Conservation (phyloP, 2,329 filamentous ascomycete genomes). For the Colletotrichum plurivorum region DNA sequence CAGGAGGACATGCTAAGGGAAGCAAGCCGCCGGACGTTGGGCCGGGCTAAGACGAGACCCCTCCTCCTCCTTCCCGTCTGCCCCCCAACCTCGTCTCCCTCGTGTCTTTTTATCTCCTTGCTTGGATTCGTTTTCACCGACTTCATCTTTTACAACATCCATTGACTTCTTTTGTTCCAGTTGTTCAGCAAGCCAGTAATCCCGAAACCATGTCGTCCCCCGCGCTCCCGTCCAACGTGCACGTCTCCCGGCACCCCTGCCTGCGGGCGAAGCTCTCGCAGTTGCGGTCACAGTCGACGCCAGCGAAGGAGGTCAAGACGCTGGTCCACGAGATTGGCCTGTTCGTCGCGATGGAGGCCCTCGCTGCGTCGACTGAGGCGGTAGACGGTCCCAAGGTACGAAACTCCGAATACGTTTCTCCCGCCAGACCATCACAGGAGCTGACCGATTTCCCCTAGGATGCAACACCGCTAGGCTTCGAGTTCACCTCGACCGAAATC, state of each 20-base stretch:
- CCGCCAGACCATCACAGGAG: neutral
- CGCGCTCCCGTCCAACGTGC: conserved; percentile 72
- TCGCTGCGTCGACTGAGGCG: conserved; percentile 73
- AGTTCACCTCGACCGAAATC: conserved; percentile 77
- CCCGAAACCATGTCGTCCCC: conserved; percentile 49
- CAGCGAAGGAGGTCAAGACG: conserved; percentile 81
- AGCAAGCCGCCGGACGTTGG: conserved; percentile 23
- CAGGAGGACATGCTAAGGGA: conserved; percentile 36
- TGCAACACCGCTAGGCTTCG: conserved; percentile 82
- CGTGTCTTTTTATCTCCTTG: conserved; percentile 25
- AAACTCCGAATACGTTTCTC: neutral
- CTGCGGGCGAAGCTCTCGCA: conserved; percentile 90
- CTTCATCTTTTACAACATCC: neutral
- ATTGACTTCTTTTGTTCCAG: neutral
- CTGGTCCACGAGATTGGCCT: conserved; percentile 89
- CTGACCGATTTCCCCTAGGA: conserved; percentile 64
- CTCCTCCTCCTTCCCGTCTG: conserved; percentile 1
- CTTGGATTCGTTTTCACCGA: conserved; percentile 2
- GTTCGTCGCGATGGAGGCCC: conserved; percentile 86
- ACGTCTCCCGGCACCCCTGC: conserved; percentile 89
- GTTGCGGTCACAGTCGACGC: conserved; percentile 81
- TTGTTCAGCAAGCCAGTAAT: neutral
- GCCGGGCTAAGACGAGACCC: conserved; percentile 23
- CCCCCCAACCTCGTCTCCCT: conserved; percentile 17
- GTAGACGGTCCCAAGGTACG: conserved; percentile 73